Evolutionary conservation across 768 basidiomycete genomes (phyloP).

Genomic region (Grammothele lineata): DNA sequence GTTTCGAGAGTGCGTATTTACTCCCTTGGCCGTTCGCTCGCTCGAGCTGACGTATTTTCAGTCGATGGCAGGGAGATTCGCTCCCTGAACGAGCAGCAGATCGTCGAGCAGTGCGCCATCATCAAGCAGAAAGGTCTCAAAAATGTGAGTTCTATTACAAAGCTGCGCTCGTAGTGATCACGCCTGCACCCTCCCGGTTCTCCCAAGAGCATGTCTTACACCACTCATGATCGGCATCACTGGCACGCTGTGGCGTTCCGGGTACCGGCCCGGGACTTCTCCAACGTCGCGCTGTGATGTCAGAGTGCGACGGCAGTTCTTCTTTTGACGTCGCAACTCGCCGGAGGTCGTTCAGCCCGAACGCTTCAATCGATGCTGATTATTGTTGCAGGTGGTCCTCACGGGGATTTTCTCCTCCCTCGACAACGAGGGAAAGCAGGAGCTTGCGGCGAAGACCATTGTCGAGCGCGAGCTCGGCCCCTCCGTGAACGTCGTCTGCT

Average conservation of each 20-base stretch:
- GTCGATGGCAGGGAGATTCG: slow-evolving; percentile 45
- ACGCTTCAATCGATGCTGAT: neutral
- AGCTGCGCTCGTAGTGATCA: neutral
- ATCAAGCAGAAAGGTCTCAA: slow-evolving; percentile 30
- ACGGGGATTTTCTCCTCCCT: slow-evolving; percentile 47
- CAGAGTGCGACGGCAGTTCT: too few species aligned
- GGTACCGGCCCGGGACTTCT: too few species aligned
- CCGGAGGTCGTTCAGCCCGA: too few species aligned
- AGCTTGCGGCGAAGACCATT: slow-evolving; percentile 42
- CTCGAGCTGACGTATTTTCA: slow-evolving; percentile 30
- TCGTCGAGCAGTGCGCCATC: slow-evolving; percentile 37
- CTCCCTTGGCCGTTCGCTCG: slow-evolving; percentile 1
- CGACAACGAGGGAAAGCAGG: slow-evolving; percentile 41
- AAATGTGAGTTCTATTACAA: slow-evolving; percentile 21
- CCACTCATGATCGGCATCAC: too few species aligned
- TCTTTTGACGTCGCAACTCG: neutral
- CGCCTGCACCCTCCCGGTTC: neutral
- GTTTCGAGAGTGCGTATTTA: slow-evolving; percentile 31
- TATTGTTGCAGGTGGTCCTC: slow-evolving; percentile 34
- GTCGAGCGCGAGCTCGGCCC: slow-evolving; percentile 38
- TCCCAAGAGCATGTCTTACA: too few species aligned
- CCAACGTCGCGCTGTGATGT: too few species aligned
- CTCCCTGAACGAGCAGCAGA: slow-evolving; percentile 38
- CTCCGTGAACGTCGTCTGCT: slow-evolving; percentile 25
- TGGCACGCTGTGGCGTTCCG: too few species aligned